Evolutionary conservation across 129 eudicot species (phyloP).

Genomic region (Arctium minus): DNA sequence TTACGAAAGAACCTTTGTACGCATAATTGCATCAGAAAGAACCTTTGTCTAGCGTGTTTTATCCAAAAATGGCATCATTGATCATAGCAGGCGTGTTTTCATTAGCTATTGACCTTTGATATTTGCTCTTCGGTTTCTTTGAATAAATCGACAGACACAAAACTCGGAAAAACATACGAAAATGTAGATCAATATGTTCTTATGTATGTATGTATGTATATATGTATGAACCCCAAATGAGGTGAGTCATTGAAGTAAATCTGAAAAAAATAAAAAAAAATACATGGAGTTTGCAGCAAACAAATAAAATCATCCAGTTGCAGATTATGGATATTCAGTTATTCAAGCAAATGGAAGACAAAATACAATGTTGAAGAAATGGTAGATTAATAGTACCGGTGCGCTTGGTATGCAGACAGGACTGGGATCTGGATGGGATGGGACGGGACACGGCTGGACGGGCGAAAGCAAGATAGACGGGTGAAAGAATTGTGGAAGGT

Average conservation of each 20-base stretch:
- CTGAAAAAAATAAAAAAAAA: neutral
- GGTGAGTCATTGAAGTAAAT: neutral
- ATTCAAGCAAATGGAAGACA: neutral
- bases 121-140: conserved; percentile 16
- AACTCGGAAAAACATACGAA: neutral
- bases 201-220: neutral
- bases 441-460: neutral
- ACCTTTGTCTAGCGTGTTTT: neutral
- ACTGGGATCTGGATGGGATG: neutral
- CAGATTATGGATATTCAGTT: neutral
- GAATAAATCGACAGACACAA: neutral
- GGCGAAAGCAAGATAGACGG: neutral
- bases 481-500: neutral
- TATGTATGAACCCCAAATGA: neutral
- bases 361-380: too few species aligned
- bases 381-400: neutral
- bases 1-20: too few species aligned
- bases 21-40: neutral
- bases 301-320: neutral
- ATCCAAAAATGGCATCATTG: neutral
- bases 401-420: neutral
- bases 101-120: conserved; percentile 21
- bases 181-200: neutral
- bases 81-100: conserved; percentile 25
- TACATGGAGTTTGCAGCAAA: neutral